Percentiles rank a stretch among this genome's conserved stretches.
Conservation (phyloP, 805 yeast species). For the Zygosaccharomyces pseudorouxii region DNA sequence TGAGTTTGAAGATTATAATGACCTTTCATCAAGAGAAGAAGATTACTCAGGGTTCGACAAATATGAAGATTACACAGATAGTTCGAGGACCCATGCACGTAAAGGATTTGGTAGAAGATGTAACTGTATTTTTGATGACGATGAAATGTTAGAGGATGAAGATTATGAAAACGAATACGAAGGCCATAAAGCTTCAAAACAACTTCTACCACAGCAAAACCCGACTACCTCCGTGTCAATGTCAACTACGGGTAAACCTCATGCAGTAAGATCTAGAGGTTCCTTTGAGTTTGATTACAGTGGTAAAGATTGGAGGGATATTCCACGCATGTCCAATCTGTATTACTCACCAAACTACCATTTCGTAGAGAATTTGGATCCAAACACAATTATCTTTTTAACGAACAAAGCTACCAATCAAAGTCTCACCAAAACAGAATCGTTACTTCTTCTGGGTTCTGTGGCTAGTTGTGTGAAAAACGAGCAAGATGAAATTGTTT, state of each 20-base stretch:
- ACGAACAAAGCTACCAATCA: constrained; percentile 19
- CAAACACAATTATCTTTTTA: constrained; percentile 15
- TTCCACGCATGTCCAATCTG: constrained; percentile 56
- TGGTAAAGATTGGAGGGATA: constrained; percentile 70
- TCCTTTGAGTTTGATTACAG: constrained; percentile 50
- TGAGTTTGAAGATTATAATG: constrained; percentile 45
- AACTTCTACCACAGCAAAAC: constrained; percentile 11
- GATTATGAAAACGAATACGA: constrained; percentile 29
- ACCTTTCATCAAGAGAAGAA: constrained; percentile 30
- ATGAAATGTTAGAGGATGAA: constrained; percentile 25
- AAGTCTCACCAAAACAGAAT: constrained; percentile 17
- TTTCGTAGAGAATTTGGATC: constrained; percentile 18
- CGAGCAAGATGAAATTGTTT: constrained; percentile 37
- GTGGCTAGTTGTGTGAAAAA: constrained; percentile 50
- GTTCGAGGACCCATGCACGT: constrained; percentile 15
- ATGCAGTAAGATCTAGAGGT: constrained; percentile 36
- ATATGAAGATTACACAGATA: constrained; percentile 18
- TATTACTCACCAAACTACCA: constrained; percentile 28
- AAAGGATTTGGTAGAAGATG: constrained; percentile 31
- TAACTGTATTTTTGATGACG: constrained; percentile 37
- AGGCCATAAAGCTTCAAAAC: constrained; percentile 15
- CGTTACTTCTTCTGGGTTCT: constrained; percentile 30
- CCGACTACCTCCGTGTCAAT: constrained; percentile 11
- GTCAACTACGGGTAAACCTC: constrained; percentile 13
- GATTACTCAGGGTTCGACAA: constrained; percentile 21